phyloP scores from a whole-genome alignment of 805 yeast genomes.

The Saturnispora saitoi region DNA sequence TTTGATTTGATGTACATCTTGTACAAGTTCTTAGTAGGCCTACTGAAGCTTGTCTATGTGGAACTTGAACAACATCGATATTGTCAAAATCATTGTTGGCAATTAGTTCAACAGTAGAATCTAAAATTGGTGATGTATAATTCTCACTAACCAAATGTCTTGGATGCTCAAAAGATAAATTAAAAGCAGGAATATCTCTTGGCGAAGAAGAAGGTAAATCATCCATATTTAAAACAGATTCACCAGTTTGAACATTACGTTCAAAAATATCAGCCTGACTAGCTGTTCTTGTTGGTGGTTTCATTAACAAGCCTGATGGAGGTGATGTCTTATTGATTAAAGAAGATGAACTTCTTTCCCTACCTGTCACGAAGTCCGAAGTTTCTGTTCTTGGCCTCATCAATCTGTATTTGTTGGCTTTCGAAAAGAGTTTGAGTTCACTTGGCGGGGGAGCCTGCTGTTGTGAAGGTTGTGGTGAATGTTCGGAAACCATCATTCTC shows the following conservation, averaged over 20 bases:
- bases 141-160: constrained; percentile 44
- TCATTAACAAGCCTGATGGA: neutral
- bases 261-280: constrained; percentile 11
- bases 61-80: constrained; percentile 53
- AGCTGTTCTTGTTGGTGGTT: constrained; percentile 1
- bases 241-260: constrained; percentile 10
- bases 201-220: neutral
- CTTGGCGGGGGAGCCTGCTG: neutral
- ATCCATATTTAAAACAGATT: neutral
- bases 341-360: neutral
- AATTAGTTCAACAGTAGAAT: constrained; percentile 61
- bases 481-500: neutral
- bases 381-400: neutral
- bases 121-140: constrained; percentile 72
- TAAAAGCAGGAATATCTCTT: neutral
- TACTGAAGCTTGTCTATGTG: constrained; percentile 14
- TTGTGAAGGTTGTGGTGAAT: neutral
- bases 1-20: neutral
- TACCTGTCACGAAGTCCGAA: neutral
- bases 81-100: constrained; percentile 55
- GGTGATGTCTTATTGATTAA: neutral
- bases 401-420: neutral
- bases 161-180: constrained; percentile 4
- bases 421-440: neutral
- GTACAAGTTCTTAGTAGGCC: constrained; percentile 7